These are phyloP conservation scores for Penicillium argentinense DNA, from an alignment of 495 filamentous ascomycete genomes.

Conservation along the genomic window DNA sequence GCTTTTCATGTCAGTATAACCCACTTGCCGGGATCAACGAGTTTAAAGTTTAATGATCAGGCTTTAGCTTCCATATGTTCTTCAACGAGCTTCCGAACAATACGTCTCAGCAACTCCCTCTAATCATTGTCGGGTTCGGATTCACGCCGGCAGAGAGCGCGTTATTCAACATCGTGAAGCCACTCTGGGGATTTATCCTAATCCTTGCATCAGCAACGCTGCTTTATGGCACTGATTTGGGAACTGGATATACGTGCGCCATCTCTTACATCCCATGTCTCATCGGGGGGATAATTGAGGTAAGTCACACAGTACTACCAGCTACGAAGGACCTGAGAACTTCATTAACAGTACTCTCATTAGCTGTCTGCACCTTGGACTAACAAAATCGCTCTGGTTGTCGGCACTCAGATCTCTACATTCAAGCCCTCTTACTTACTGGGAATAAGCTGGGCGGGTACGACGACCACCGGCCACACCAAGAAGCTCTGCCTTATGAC, in stretches of 20 bases:
- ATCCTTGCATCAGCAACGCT: constrained; percentile 2
- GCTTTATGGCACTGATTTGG: constrained; percentile 3
- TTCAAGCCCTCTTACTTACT: constrained; percentile 11
- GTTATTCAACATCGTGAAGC: constrained; percentile 10
- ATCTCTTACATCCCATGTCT: constrained; percentile 9
- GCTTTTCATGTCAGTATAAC: constrained; percentile 6
- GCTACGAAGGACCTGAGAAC: neutral
- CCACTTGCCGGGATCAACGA: too few species aligned
- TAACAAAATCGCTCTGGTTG: constrained; percentile 8
- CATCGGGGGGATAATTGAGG: constrained; percentile 6
- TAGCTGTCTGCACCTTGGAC: constrained; percentile 12
- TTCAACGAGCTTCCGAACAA: constrained; percentile 12
- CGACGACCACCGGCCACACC: constrained; percentile 9
- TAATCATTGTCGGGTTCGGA: constrained; percentile 10
- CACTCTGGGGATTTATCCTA: constrained; percentile 5
- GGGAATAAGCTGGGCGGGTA: constrained; percentile 9
- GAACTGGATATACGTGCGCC: constrained; percentile 10
- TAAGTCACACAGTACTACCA: neutral
- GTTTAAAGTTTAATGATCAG: too few species aligned
- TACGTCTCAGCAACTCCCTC: constrained; percentile 2
- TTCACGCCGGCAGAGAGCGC: constrained; percentile 8
- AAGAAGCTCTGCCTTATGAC: constrained; percentile 11
- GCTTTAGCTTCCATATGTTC: constrained; percentile 11
- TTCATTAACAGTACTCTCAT: neutral
- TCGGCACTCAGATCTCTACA: constrained; percentile 9